phyloP scores from a whole-genome alignment of 495 filamentous ascomycete species.

The Trichoderma asperelloides region DNA sequence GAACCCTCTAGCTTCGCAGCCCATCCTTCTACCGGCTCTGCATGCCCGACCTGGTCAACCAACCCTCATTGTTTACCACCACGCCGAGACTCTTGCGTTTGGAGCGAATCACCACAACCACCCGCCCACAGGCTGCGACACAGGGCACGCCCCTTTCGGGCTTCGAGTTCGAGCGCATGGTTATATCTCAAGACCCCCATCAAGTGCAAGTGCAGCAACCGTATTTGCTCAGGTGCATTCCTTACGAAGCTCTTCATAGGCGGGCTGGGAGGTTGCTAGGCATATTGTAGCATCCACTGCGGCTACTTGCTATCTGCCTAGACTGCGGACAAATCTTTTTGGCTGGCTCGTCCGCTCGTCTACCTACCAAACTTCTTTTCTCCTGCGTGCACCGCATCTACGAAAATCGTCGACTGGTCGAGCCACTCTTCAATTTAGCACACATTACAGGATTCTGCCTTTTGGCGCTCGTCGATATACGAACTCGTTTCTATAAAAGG shows the following conservation, averaged over 20 bases:
- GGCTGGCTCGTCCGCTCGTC: slow-evolving; percentile 3
- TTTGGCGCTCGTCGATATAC: background rate
- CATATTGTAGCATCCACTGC: slow-evolving; percentile 20
- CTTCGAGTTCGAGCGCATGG: background rate
- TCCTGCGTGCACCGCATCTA: background rate
- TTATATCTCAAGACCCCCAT: background rate
- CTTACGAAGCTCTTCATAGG: slow-evolving; percentile 17
- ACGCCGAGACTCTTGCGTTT: background rate
- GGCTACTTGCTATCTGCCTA: slow-evolving; percentile 17
- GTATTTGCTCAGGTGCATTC: background rate
- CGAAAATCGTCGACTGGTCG: background rate
- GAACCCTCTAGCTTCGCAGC: background rate
- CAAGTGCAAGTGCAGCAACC: background rate
- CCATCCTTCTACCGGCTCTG: background rate
- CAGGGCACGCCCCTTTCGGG: background rate
- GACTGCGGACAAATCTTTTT: slow-evolving; percentile 12
- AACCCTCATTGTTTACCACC: background rate
- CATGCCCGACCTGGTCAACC: background rate
- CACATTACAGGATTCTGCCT: background rate
- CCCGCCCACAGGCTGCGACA: background rate
- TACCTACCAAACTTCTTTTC: background rate
- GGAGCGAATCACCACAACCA: background rate
- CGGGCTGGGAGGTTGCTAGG: slow-evolving; percentile 19
- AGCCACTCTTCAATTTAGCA: background rate
- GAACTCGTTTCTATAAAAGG: background rate